phyloP scores from a whole-genome alignment of 75 land plant genomes.

The Azolla pinnata region DNA sequence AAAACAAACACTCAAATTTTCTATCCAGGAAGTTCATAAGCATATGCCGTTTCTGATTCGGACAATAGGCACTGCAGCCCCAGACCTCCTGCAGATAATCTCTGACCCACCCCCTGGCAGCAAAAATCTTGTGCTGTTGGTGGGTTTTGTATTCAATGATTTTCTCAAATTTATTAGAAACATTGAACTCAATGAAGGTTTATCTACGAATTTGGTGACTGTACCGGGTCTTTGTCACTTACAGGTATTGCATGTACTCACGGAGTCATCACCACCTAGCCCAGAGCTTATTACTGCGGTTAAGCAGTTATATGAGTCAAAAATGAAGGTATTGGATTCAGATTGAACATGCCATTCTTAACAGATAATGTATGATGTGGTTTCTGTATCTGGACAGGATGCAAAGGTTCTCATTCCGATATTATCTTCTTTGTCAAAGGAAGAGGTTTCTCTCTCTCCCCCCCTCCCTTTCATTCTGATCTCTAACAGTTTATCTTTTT shows the following conservation, averaged over 20 bases:
- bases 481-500: background rate
- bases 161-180: too few species aligned
- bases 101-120: slow-evolving; percentile 90
- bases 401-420: slow-evolving; percentile 82
- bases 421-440: slow-evolving; percentile 81
- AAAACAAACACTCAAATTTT: too few species aligned
- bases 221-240: background rate
- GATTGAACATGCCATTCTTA: background rate
- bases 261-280: slow-evolving; percentile 68
- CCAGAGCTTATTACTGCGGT: slow-evolving; percentile 68
- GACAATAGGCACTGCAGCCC: slow-evolving; percentile 61
- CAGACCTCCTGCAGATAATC: slow-evolving; percentile 65
- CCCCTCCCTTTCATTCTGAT: background rate
- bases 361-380: background rate
- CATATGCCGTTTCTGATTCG: slow-evolving; percentile 72
- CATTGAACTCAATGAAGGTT: too few species aligned
- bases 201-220: background rate
- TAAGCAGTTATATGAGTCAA: slow-evolving; percentile 79
- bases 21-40: slow-evolving; percentile 64
- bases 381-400: slow-evolving; percentile 48
- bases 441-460: slow-evolving; percentile 46
- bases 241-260: slow-evolving; percentile 78
- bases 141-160: slow-evolving; percentile 9
- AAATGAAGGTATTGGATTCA: slow-evolving; percentile 68
- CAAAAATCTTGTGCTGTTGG: slow-evolving; percentile 65